Evolutionary conservation across 2,329 filamentous ascomycete species (phyloP).

Genomic region (Colletotrichum sp.): DNA sequence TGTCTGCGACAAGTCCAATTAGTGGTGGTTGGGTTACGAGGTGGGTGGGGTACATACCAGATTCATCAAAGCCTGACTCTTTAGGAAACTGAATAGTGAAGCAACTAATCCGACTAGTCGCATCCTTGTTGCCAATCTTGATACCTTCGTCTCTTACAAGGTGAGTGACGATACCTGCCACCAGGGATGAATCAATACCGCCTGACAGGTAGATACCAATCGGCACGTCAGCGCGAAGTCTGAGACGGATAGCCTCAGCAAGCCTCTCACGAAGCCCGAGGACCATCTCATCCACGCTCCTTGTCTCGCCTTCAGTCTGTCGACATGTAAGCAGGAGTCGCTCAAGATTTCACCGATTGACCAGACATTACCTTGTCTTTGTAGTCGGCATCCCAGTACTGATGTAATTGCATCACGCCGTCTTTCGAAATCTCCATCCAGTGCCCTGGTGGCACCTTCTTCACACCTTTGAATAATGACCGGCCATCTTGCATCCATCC

Average conservation of each 20-base stretch:
- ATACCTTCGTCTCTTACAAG: slow-evolving; percentile 51
- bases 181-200: slow-evolving; percentile 60
- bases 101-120: slow-evolving; percentile 29
- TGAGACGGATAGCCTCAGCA: slow-evolving; percentile 54
- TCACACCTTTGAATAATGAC: slow-evolving; percentile 56
- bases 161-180: slow-evolving; percentile 61
- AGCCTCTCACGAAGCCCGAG: slow-evolving; percentile 52
- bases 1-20: background rate
- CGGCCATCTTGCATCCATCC: slow-evolving; percentile 49
- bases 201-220: slow-evolving; percentile 62
- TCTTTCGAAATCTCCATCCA: slow-evolving; percentile 44
- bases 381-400: slow-evolving; percentile 60
- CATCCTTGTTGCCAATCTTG: slow-evolving; percentile 44
- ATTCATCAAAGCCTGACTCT: slow-evolving; percentile 54
- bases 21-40: background rate
- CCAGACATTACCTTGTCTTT: slow-evolving; percentile 54
- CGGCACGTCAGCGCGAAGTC: slow-evolving; percentile 61
- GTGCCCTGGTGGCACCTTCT: slow-evolving; percentile 47
- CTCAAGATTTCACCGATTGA: rapidly evolving
- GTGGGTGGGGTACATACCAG: slow-evolving; percentile 28
- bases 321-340: background rate
- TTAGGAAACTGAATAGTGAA: slow-evolving; percentile 60
- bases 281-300: slow-evolving; percentile 56
- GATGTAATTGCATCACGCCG: slow-evolving; percentile 37
- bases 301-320: slow-evolving; percentile 39